Base-by-base conservation (phyloP, 2,329 filamentous ascomycete species). In the Aspergillus sp. region DNA sequence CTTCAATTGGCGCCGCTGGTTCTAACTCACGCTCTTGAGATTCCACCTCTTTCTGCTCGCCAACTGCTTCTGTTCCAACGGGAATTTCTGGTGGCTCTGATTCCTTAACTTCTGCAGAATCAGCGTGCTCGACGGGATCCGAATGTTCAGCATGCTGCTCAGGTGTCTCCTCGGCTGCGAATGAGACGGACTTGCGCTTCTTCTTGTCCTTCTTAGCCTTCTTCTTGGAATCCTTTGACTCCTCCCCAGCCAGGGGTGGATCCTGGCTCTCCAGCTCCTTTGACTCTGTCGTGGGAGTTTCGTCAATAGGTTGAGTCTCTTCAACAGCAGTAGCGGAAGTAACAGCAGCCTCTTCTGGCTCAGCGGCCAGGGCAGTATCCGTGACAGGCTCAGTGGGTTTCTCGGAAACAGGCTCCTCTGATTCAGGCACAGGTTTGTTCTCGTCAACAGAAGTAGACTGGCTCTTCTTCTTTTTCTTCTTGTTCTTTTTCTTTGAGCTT, bases 201-300 rank as follows among this genome's bases (percentile, higher is more conserved):
- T 71, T 71, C 61, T 68, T 71, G 33, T 68, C 69, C 59, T 79
- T 81, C 68, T 79, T 79, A 9, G 69, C 68, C 62, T 76, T 79
- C 57, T 72, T 75, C 61, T 70, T 73, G 6, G 64, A 62, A 17
- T 56, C 27, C n/a, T 48, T 63, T 14, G 61, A n/a, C 45, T 60
- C 6, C 11, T 64, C 63, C 43, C 62, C 62, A 25, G 50, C 23
- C 19, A 55, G 21, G 17, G 52, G 50, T 17, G 23, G 4, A 40
- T 48, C 52, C 37, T 53, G 47, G 23, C 3, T 31, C 45, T 62
- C 59, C 12, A 37, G 47, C 12, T 58, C 55, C 40, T 25, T 21
- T n/a, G 27, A 15, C 3, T 55, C 49, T 15, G 37, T 12, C 11
- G 21, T n/a, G 14, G 41, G 39, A 12, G 7, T 14, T 37, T 55